Percentiles rank a stretch among this genome's conserved stretches.
Conservation (phyloP, 2,329 filamentous ascomycete genomes). For the Aspergillus sergii region DNA sequence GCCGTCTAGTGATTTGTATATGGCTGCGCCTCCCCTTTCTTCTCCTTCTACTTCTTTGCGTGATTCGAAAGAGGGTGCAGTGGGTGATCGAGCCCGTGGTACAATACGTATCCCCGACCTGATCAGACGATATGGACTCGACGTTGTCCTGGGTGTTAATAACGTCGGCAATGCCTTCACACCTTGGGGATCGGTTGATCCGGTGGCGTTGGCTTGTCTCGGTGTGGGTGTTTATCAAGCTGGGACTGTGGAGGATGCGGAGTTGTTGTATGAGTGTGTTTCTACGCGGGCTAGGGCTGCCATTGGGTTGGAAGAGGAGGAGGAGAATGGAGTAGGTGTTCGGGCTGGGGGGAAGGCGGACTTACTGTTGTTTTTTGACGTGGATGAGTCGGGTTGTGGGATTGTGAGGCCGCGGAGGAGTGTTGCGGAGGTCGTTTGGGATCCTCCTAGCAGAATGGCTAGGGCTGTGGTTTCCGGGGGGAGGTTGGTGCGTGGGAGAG, state of each 20-base stretch:
- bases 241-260: slow-evolving; percentile 61
- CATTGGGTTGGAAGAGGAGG: slow-evolving; percentile 30
- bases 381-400: slow-evolving; percentile 36
- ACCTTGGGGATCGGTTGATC: slow-evolving; percentile 68
- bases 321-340: slow-evolving; percentile 10
- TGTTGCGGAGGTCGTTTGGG: slow-evolving; percentile 43
- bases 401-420: slow-evolving; percentile 29
- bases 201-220: slow-evolving; percentile 62
- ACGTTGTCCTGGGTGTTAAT: slow-evolving; percentile 67
- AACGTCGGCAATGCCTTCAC: slow-evolving; percentile 78
- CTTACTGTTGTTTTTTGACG: slow-evolving; percentile 28
- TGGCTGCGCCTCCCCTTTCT: slow-evolving; percentile 59
- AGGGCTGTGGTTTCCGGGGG: slow-evolving; percentile 31
- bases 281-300: slow-evolving; percentile 46
- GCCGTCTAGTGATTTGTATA: slow-evolving; percentile 71
- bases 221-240: slow-evolving; percentile 70
- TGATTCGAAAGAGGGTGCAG: neutral
- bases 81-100: slow-evolving; percentile 51
- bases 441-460: slow-evolving; percentile 33
- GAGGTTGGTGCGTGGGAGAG: slow-evolving; percentile 16
- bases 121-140: slow-evolving; percentile 60
- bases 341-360: slow-evolving; percentile 19
- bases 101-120: slow-evolving; percentile 65
- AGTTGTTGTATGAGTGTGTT: slow-evolving; percentile 59
- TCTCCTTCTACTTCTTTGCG: neutral